Base-by-base conservation (phyloP, 768 basidiomycete species). In the Agaricus blazei region DNA sequence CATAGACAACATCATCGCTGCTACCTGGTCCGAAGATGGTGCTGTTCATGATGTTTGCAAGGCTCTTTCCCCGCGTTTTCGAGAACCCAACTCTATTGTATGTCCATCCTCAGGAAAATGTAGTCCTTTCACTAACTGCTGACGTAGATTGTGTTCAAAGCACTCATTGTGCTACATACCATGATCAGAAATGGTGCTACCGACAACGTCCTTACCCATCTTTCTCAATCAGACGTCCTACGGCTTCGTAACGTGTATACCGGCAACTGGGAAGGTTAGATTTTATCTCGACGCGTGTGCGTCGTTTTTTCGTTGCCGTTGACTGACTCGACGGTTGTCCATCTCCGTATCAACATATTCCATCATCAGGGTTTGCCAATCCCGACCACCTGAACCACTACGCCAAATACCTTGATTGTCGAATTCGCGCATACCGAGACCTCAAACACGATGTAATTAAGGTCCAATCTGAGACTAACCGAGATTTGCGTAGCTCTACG, bases 101-200 rank as follows among this genome's bases (percentile, higher is more conserved):
- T 65, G 89, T 73, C 47, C 56, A 19, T 42, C 23, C 48, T 44
- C 55, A 34, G 43, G 27, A 11, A 37, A 29, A 34, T 34, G 7
- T 14, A 40, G 26, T 38, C 52, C 52, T 27, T 42, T 15, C 31
- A 9, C 28, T 60, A 43, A 45, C 52, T 40, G 43, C 48, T 31
- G 40, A 53, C 41, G n/a, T 63, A 97, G 94, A 81, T 98, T 61
- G 94, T 92, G n/a, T 98, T 98, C 83, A 99, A 99, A 67, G 93
- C 94, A 0, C 76, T 98, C 61, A 87, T 99, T 63, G 92, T 96
- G 3, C 75, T 98, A 6, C 97, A 99, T 68, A 92, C 87, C 31
- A 93, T 99, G 91, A 90, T 98, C 67, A 85, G 97, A 27, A 93
- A 91, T 58, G 97, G 97, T n/a, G 81, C 90, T 2, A 97, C 95